phyloP scores from a whole-genome alignment of 495 filamentous ascomycete genomes.

The Lophiotrema nucula region DNA sequence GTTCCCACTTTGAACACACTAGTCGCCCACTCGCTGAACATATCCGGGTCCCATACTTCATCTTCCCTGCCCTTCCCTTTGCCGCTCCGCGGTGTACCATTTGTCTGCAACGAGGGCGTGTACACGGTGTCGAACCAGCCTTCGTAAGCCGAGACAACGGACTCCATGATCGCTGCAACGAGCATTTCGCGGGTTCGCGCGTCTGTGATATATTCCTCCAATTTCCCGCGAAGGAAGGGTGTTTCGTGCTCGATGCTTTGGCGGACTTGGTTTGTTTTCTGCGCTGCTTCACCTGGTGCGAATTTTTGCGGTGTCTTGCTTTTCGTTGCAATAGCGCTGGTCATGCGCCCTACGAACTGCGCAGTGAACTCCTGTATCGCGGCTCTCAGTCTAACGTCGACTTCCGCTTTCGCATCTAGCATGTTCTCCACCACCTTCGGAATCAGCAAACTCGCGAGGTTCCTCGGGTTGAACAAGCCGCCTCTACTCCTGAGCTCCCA shows the following conservation, averaged over 20 bases:
- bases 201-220: conserved; percentile 50
- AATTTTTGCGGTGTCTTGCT: conserved; percentile 41
- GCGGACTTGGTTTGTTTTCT: conserved; percentile 38
- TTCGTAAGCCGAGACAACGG: conserved; percentile 39
- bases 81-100: conserved; percentile 49
- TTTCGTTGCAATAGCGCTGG: conserved; percentile 46
- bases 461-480: conserved; percentile 66
- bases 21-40: conserved; percentile 39
- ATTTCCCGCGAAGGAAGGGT: conserved; percentile 49
- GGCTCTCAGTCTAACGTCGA: conserved; percentile 73
- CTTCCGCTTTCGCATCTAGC: conserved; percentile 62
- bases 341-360: conserved; percentile 56
- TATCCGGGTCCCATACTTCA: conserved; percentile 43
- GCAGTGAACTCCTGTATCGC: conserved; percentile 79
- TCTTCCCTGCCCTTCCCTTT: conserved; percentile 64
- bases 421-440: conserved; percentile 42
- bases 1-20: conserved; percentile 36
- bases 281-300: conserved; percentile 42
- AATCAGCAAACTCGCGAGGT: conserved; percentile 49
- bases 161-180: conserved; percentile 44
- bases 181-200: conserved; percentile 42
- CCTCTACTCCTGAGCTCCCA: conserved; percentile 69
- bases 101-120: conserved; percentile 47
- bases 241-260: conserved; percentile 55
- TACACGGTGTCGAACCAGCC: conserved; percentile 39